Evolutionary conservation across 768 basidiomycete genomes (phyloP), one percentile per base, ranked within the genome.

Genomic region (Glaciozyma martinii): DNA sequence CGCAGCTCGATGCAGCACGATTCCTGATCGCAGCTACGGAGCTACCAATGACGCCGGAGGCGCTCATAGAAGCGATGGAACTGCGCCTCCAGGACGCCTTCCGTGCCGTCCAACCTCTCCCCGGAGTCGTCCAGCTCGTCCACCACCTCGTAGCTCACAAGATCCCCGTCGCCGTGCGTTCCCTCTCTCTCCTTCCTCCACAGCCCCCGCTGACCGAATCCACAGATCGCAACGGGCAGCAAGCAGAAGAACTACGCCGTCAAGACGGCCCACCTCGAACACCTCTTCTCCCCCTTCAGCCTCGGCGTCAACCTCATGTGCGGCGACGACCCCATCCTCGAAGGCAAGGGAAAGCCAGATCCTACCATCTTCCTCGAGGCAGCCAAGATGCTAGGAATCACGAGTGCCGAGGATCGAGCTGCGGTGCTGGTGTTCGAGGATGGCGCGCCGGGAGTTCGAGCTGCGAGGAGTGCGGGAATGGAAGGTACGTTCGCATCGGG

Each of bases 391-490:
- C 76, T 83, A 60, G 66, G 63, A 8, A 56, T 66, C 52, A 21
- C 23, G 8, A 13, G 23, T 18, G 29, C 23, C 40, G 56, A 57
- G 19, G 37, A 49, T 23, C 18, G 76, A 78, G 25, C 75, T 71
- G 49, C 79, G 64, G 89, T 89, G 0, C 78, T 93, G 1, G 84
- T 93, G 3, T 88, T 93, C 64, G 90, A 93, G 76, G 90, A 93
- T 74, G 84, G 84, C 5, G 76, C 88, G 50, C 82, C 82, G 0
- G 90, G 90, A 0, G 79, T 92, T 68, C 83, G 86, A 68, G 88
- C 89, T 10, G 90, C 85, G 5, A 87, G 87, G 73, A 80, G 86
- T 63, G 89, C 89, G 5, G 89, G 88, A 16, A 91, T 92, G 90
- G 81, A 84, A 63, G 89, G 90, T 90, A 61, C 46, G 81, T 71